Evolutionary conservation across 106 monocot species (phyloP).

Genomic region (Dactylorhiza incarnata): DNA sequence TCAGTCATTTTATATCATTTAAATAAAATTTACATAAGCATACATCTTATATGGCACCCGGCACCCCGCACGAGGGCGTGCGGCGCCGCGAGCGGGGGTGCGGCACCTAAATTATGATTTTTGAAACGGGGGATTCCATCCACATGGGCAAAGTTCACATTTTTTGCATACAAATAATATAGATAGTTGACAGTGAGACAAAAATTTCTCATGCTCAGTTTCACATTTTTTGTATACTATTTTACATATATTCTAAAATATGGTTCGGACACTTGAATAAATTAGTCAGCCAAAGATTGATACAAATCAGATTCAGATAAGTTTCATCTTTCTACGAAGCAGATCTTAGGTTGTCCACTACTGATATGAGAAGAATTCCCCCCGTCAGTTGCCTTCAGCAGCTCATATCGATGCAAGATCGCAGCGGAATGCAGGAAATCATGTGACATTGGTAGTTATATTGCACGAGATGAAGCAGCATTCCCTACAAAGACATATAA

Average conservation of each 20-base stretch:
- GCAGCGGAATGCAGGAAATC: constrained; percentile 21
- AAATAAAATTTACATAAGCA: too few relatives aligned
- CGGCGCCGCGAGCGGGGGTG: too few relatives aligned
- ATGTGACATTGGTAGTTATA: constrained; percentile 27
- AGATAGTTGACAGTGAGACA: neutral
- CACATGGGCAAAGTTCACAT: too few relatives aligned
- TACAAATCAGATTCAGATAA: neutral
- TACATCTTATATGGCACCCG: too few relatives aligned
- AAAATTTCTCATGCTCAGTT: neutral
- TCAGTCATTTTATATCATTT: too few relatives aligned
- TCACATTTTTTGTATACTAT: neutral
- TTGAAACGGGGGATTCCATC: too few relatives aligned
- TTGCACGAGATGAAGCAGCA: constrained; percentile 42
- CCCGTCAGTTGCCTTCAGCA: constrained; percentile 66
- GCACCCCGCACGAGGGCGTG: too few relatives aligned
- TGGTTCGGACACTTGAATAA: neutral
- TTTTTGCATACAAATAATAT: neutral
- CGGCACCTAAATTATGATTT: too few relatives aligned
- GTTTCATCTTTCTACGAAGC: constrained; percentile 1
- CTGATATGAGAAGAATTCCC: constrained; percentile 58
- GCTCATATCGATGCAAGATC: constrained; percentile 32
- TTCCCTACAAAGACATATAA: constrained; percentile 38
- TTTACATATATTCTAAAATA: neutral
- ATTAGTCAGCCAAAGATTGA: neutral
- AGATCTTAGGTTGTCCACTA: constrained; percentile 45